A percentile compares a stretch with the other conserved stretches of the same genome.
phyloP scores from a whole-genome alignment of 179 eudicot species.

The Heliamphora pulchella region DNA sequence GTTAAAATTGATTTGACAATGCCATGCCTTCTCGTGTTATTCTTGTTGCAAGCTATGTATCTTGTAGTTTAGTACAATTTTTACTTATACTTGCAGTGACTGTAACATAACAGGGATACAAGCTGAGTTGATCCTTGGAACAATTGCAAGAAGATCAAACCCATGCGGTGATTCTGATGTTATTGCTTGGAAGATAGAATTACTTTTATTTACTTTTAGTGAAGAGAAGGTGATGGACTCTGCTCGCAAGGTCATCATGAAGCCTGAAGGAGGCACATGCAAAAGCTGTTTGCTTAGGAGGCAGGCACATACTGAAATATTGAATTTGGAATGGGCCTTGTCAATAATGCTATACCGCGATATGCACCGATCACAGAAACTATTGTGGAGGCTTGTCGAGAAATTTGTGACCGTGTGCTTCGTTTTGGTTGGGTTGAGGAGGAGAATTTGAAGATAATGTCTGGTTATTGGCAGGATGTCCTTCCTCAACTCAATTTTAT shows the following conservation, averaged over 20 bases:
- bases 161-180: constrained; percentile 27
- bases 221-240: constrained; percentile 84
- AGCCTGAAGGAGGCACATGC: constrained; percentile 96
- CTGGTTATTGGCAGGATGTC: constrained; percentile 93
- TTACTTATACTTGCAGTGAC: not conserved
- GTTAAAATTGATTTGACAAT: too few species aligned
- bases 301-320: constrained; percentile 62
- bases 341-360: constrained; percentile 77
- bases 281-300: constrained; percentile 65
- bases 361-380: too few species aligned
- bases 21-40: too few species aligned
- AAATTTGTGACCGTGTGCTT: constrained; percentile 75
- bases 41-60: too few species aligned
- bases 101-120: constrained; percentile 52
- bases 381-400: constrained; percentile 75
- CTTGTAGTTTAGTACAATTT: not conserved
- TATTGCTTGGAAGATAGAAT: constrained; percentile 69
- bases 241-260: constrained; percentile 81
- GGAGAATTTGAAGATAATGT: constrained; percentile 74
- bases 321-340: constrained; percentile 97
- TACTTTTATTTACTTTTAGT: constrained; percentile 42
- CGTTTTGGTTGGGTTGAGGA: constrained; percentile 75
- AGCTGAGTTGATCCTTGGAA: constrained; percentile 87
- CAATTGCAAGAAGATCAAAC: constrained; percentile 67
- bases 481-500: constrained; percentile 69